Conservation (phyloP, 2,329 filamentous ascomycete genomes). For the Didymella segeticola region DNA sequence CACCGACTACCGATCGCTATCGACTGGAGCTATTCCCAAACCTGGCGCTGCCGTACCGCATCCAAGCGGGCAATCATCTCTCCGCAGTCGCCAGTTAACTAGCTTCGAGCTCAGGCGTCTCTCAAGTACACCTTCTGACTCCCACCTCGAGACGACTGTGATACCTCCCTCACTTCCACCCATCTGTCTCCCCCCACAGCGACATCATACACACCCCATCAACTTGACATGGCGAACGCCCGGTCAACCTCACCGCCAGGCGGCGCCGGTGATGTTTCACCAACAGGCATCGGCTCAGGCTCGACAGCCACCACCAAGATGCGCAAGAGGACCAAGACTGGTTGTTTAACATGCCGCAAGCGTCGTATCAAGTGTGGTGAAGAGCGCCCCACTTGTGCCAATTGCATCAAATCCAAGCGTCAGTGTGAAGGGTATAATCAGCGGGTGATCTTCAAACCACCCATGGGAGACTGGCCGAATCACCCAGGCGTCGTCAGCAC, state of each 20-base stretch:
- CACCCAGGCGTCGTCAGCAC: slow-evolving; percentile 47
- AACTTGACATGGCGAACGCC: slow-evolving; percentile 30
- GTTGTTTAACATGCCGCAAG: slow-evolving; percentile 90
- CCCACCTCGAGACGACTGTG: not conserved
- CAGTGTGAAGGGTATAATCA: slow-evolving; percentile 85
- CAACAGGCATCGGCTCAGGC: slow-evolving; percentile 29
- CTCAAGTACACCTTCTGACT: not conserved
- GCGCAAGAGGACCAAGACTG: slow-evolving; percentile 79
- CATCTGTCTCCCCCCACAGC: not conserved
- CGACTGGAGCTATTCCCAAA: slow-evolving; percentile 28
- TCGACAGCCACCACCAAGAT: slow-evolving; percentile 36
- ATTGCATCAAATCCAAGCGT: slow-evolving; percentile 86
- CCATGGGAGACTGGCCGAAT: slow-evolving; percentile 61
- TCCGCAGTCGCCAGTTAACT: slow-evolving; percentile 25
- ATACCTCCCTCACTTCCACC: not conserved
- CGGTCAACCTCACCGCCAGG: slow-evolving; percentile 27
- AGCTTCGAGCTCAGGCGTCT: slow-evolving; percentile 18
- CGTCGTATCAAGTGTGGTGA: slow-evolving; percentile 98
- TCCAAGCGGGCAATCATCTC: slow-evolving; percentile 22
- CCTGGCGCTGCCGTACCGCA: slow-evolving; percentile 33
- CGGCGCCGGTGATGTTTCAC: slow-evolving; percentile 39
- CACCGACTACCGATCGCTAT: slow-evolving; percentile 35
- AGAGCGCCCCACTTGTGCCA: slow-evolving; percentile 79
- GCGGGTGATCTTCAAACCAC: slow-evolving; percentile 80
- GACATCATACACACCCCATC: not conserved